Evolutionary conservation across 2,329 filamentous ascomycete species (phyloP), one percentile per base, ranked within the genome.

Genomic region (Aspergillus sp.): DNA sequence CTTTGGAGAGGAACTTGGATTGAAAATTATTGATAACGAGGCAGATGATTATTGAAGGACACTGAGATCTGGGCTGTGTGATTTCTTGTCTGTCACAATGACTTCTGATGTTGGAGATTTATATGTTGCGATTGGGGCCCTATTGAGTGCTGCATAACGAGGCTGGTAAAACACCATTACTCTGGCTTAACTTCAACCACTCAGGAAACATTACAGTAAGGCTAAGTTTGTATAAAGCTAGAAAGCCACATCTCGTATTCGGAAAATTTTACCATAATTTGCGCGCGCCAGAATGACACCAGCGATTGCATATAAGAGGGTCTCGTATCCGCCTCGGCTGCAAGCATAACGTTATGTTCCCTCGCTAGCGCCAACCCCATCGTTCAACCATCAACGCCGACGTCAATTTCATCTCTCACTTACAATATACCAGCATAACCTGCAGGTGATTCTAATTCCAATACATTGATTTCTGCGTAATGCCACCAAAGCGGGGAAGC

Each of bases 311-410:
- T 27, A 17, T 8, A 27, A 9, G 27, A 41, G 14, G 24, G 14
- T 24, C 54, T 56, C 54, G 47, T 56, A 51, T 52, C 46, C 53
- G 35, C 31, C 31, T n/a, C 14, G 3, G 12, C 47, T 35, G 19
- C 9, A 24, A 49, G 3, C 50, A 58, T 58, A 58, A 58, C 56
- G 56, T 58, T 58, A 58, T 50, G 48, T 24, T 40, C 19, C 12
- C 35, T 21, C 12, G 15, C 35, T 3, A n/a, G 2, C 31, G 23
- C 9, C 31, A 24, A 24, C 17, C 19, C 23, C 17, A 15, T 49
- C 17, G 5, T 12, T 33, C n/a, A 11, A 48, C 31, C 41, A 21
- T 33, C 2, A 33, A 37, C 35, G 35, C n/a, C 35, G 12, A n/a
- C 14, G 15, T 37, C 35, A n/a, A 15, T 37, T n/a, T n/a, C 7